A percentile compares a stretch with the other conserved stretches of the same genome.
Evolutionary conservation across 306 rosid genomes (phyloP).

Genomic region (apple (Malus domestica)): DNA sequence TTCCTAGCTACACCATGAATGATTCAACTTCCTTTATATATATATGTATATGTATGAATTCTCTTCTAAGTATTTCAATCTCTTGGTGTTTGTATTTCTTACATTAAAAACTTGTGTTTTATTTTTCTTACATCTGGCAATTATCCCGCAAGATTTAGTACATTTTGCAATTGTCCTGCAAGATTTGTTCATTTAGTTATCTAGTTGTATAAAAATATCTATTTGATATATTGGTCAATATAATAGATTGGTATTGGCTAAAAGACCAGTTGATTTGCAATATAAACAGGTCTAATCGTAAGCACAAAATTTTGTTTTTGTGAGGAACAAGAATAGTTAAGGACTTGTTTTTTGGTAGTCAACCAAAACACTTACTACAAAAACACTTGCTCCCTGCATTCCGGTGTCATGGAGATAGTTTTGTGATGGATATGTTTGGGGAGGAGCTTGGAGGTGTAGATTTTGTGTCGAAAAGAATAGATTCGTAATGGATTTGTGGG

Average conservation of each 20-base stretch:
- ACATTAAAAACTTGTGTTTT: too few species aligned
- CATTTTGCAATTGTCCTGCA: too few species aligned
- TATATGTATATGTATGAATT: neutral
- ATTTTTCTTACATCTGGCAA: neutral
- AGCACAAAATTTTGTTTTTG: too few species aligned
- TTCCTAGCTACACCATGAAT: conserved; percentile 42
- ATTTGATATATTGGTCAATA: too few species aligned
- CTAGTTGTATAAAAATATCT: too few species aligned
- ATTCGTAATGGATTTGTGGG: neutral
- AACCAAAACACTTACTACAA: neutral
- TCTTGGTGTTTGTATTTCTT: neutral
- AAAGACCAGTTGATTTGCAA: too few species aligned
- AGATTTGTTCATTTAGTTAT: too few species aligned
- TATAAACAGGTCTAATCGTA: too few species aligned
- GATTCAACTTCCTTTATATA: conserved; percentile 7
- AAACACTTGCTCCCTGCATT: neutral
- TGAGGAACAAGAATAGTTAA: accelerated
- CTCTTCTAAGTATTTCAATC: neutral
- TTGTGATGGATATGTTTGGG: neutral
- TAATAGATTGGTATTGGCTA: too few species aligned
- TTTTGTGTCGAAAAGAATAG: neutral
- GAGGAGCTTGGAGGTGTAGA: neutral
- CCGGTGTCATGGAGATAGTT: neutral
- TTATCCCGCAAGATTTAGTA: neutral
- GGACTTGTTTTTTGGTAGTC: too few species aligned